Evolutionary conservation across 352 stramenopile species (phyloP).

Genomic region (Pythium apleroticum): DNA sequence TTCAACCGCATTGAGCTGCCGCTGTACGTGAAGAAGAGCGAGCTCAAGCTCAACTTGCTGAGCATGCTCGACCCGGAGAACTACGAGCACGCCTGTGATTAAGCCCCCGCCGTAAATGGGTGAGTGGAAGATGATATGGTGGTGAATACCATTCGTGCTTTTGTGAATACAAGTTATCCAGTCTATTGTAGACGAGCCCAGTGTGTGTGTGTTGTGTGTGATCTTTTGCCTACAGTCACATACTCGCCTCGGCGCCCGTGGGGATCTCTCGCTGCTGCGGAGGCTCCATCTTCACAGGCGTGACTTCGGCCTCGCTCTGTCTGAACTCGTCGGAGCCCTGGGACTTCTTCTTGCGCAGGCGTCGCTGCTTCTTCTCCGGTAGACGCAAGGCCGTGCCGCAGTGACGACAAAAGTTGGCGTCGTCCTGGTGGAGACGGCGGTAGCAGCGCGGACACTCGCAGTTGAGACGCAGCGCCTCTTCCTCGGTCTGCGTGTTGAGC

Average conservation of each 20-base stretch:
- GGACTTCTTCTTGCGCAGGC: conserved; percentile 37
- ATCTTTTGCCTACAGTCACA: conserved; percentile 6
- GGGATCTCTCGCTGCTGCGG: conserved; percentile 7
- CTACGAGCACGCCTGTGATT: too few species aligned
- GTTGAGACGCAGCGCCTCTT: conserved; percentile 56
- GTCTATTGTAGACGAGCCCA: too few species aligned
- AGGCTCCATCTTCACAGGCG: conserved; percentile 1
- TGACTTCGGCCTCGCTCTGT: not conserved
- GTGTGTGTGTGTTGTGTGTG: too few species aligned
- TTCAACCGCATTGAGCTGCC: conserved; percentile 92
- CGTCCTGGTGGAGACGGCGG: conserved; percentile 71
- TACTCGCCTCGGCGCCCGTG: conserved; percentile 9
- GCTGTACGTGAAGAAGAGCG: too few species aligned
- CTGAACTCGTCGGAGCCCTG: conserved; percentile 9
- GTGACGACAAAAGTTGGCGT: conserved; percentile 76
- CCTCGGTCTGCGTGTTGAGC: conserved; percentile 50
- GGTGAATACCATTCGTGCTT: too few species aligned
- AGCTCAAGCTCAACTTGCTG: too few species aligned
- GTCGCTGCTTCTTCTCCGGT: conserved; percentile 55
- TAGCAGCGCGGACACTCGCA: conserved; percentile 69
- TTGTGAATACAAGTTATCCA: too few species aligned
- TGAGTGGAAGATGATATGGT: too few species aligned
- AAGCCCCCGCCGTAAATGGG: too few species aligned
- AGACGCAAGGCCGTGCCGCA: conserved; percentile 60
- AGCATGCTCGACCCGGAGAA: too few species aligned